A percentile compares a stretch with the other conserved stretches of the same genome.
These are phyloP conservation scores for Guyanaporus albipodus DNA, from an alignment of 768 basidiomycete genomes.

Conservation along the genomic window DNA sequence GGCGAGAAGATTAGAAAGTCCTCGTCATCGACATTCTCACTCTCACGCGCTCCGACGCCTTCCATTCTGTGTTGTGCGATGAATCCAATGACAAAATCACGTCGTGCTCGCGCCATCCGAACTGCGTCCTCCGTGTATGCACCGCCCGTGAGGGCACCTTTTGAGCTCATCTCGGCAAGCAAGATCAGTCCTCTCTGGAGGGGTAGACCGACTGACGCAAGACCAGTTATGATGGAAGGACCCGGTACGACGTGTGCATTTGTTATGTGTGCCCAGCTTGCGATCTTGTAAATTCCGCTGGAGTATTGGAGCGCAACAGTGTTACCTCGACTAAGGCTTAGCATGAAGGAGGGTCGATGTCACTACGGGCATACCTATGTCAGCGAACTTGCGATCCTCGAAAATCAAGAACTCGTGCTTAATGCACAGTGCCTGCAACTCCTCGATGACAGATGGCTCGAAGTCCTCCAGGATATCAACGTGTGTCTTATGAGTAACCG, in stretches of 20 bases:
- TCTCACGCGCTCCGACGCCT: slow-evolving; percentile 40
- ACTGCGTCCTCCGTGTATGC: slow-evolving; percentile 82
- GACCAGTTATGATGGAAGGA: slow-evolving; percentile 90
- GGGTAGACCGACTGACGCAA: slow-evolving; percentile 80
- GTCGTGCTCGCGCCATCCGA: slow-evolving; percentile 77
- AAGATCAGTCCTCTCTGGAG: slow-evolving; percentile 81
- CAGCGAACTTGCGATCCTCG: slow-evolving; percentile 98
- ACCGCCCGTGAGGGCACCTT: slow-evolving; percentile 79
- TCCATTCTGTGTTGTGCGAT: slow-evolving; percentile 89
- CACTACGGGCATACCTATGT: slow-evolving; percentile 64
- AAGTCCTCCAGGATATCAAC: slow-evolving; percentile 96
- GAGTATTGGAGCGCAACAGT: slow-evolving; percentile 95
- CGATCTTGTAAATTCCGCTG: slow-evolving; percentile 87
- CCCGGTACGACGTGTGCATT: slow-evolving; percentile 97
- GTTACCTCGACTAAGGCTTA: slow-evolving; percentile 61
- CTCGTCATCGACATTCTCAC: slow-evolving; percentile 41
- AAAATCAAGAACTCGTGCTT: slow-evolving; percentile 95
- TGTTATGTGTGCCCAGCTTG: slow-evolving; percentile 94
- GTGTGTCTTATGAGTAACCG: slow-evolving; percentile 68
- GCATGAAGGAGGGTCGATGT: background rate
- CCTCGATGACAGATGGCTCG: slow-evolving; percentile 62
- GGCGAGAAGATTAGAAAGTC: slow-evolving; percentile 93
- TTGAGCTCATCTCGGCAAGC: slow-evolving; percentile 94
- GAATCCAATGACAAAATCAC: slow-evolving; percentile 93
- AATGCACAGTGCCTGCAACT: slow-evolving; percentile 62